Conservation (phyloP, 169 alveolate genomes). For the Plasmodium inui region DNA sequence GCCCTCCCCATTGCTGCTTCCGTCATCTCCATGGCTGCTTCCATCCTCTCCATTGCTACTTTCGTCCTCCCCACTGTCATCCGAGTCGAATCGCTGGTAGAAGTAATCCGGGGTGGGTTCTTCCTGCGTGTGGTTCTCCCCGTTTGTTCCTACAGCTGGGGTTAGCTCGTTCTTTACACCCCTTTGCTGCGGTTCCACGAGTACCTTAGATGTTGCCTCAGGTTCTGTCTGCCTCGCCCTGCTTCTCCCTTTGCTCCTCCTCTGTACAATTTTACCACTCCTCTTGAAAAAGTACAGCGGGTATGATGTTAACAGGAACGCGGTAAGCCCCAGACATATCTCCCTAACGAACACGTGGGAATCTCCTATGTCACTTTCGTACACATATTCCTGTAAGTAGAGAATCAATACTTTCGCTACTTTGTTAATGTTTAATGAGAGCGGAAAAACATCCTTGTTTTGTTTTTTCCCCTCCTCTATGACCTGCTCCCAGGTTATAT, state of each 20-base stretch:
- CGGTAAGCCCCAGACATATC: conserved; percentile 40
- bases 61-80: conserved; percentile 36
- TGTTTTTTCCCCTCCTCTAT: conserved; percentile 34
- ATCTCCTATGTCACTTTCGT: conserved; percentile 68
- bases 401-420: conserved; percentile 38
- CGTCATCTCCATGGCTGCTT: background rate
- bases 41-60: background rate
- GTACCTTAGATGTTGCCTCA: background rate
- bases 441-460: conserved; percentile 4
- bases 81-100: conserved; percentile 29
- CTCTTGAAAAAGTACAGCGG: conserved; percentile 56
- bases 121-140: background rate
- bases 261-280: background rate
- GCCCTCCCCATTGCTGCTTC: background rate
- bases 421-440: conserved; percentile 40
- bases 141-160: background rate
- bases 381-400: conserved; percentile 66
- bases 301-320: conserved; percentile 49
- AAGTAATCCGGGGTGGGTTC: conserved; percentile 8
- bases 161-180: background rate
- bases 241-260: background rate
- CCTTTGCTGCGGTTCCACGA: background rate
- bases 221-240: background rate
- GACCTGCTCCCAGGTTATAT: conserved; percentile 32
- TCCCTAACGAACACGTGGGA: conserved; percentile 69